Evolutionary conservation across 352 stramenopile species (phyloP), one percentile per base, ranked within the genome.

Genomic region (Pythium brachiatum): DNA sequence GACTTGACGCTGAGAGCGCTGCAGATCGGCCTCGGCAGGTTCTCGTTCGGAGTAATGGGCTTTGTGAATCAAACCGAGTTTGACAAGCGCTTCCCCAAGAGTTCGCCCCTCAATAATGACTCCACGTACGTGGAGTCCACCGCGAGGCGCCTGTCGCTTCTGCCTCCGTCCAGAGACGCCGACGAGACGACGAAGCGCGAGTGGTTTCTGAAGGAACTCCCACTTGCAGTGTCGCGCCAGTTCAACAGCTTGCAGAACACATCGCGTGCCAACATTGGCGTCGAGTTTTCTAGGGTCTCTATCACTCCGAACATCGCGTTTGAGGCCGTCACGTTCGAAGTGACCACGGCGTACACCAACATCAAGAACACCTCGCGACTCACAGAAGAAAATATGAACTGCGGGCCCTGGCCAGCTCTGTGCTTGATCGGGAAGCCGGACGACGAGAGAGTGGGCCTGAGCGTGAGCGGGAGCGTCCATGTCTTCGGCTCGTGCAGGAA

Each of bases 271-370:
- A 18, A 60, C 26, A 52, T 60, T 46, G 53, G 7, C 16, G 13
- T 67, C n/a, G 20, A 36, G 31, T 64, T 69, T 43, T 60, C 62
- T 6, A 54, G 48, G 23, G 25, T 43, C 0, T 7, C 48, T 3
- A 54, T 69, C 13, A 50, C 62, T 3, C 55, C 48, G 21, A 31
- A 34, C 26, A 60, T 69, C 48, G 13, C 9, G 16, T 69, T 69
- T 36, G 62, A 69, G n/a, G 46, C 55, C 3, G 27, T 68, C 7
- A 68, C 61, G 39, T 36, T 68, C 11, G 47, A 68, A 9, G 32
- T 58, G 9, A 48, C 55, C 3, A 50, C 20, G 2, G 20, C n/a
- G 8, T 26, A n/a, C 20, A 50, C 11, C 18, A 3, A 7, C 7
- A n/a, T n/a, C n/a, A n/a, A n/a, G n/a, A 20, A 48, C 36, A 57